Evolutionary conservation across 495 filamentous ascomycete species (phyloP), one percentile per base, ranked within the genome.

Genomic region (Apiosordaria backusii): DNA sequence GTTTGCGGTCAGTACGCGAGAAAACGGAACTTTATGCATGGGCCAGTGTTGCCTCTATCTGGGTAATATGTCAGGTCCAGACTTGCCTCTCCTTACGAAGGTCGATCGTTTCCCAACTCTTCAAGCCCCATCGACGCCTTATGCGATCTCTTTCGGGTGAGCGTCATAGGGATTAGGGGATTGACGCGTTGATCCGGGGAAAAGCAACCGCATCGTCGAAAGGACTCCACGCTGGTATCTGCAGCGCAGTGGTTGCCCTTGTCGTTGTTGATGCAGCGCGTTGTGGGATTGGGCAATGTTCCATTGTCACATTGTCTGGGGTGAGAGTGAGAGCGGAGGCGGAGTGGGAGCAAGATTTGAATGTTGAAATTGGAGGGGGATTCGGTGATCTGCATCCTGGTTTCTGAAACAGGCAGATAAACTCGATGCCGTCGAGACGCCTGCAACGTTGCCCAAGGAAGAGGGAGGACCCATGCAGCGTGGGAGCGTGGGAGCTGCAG

Each of bases 371-470:
- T 59, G 57, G 16, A 18, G 19, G 57, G 57, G 24, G 16, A 27
- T 61, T 25, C 25, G 26, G n/a, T 40, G 59, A 61, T 61, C 59
- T 29, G 59, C 59, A 40, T 61, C 18, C 26, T 61, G 9, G 27
- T 61, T 61, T 61, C 59, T 61, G 59, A 61, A 61, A 61, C 59
- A 59, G 26, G n/a, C 27, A 45, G 5, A 22, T 45, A 9, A 55
- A 55, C n/a, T 23, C 52, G n/a, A 23, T 55, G 52, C 25, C 59
- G 26, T 19, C n/a, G 2, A 27, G 18, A 61, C 59, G 18, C 22
- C 57, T 59, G 57, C 57, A 13, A 59, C 57, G 22, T 7, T 59
- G 57, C 24, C 7, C 21, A n/a, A 1, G 21, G 55, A 23, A 60
- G 24, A 60, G 18, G 26, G 35, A 15, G 35, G 35, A 45, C 35